Evolutionary conservation across 164 flowering plant species (phyloP).

Genomic region (Akebia trifoliata): DNA sequence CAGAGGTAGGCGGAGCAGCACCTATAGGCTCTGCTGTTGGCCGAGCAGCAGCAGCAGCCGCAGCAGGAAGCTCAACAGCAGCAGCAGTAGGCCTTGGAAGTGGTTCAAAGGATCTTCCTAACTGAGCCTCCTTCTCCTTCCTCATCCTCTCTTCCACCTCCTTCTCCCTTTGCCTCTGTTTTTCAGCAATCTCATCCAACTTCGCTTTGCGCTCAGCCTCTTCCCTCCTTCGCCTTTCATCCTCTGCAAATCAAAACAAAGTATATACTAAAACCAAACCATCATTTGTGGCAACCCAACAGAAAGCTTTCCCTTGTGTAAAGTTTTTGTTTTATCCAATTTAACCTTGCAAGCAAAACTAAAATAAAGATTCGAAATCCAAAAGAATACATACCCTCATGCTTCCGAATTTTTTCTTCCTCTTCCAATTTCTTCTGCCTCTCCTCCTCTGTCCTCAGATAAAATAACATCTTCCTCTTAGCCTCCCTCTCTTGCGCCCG

Average conservation of each 20-base stretch:
- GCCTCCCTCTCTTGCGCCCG: conserved; percentile 54
- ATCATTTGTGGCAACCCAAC: too few relatives aligned
- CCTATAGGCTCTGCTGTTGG: too few relatives aligned
- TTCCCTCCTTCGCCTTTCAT: conserved; percentile 65
- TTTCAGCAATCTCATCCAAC: conserved; percentile 79
- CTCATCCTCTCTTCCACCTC: conserved; percentile 73
- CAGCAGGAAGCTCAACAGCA: conserved; percentile 23
- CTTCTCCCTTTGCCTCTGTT: conserved; percentile 71
- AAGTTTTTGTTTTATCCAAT: background rate
- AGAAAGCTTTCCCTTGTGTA: too few relatives aligned
- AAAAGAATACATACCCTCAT: conserved; percentile 48
- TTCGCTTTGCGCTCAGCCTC: conserved; percentile 76
- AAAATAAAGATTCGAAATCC: background rate
- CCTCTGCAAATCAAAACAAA: conserved; percentile 45
- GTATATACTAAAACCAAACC: background rate
- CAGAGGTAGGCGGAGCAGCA: conserved; percentile 39
- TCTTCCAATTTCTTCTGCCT: conserved; percentile 49
- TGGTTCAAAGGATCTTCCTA: conserved; percentile 37
- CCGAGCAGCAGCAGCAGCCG: conserved; percentile 33
- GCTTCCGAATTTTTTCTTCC: conserved; percentile 84
- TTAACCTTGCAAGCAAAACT: too few relatives aligned
- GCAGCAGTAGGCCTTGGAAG: conserved; percentile 23
- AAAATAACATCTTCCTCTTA: conserved; percentile 60
- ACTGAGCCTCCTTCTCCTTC: conserved; percentile 41
- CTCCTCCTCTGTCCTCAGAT: conserved; percentile 62